Conservation (phyloP, 2,329 filamentous ascomycete species). For the Aspergillus persii region DNA sequence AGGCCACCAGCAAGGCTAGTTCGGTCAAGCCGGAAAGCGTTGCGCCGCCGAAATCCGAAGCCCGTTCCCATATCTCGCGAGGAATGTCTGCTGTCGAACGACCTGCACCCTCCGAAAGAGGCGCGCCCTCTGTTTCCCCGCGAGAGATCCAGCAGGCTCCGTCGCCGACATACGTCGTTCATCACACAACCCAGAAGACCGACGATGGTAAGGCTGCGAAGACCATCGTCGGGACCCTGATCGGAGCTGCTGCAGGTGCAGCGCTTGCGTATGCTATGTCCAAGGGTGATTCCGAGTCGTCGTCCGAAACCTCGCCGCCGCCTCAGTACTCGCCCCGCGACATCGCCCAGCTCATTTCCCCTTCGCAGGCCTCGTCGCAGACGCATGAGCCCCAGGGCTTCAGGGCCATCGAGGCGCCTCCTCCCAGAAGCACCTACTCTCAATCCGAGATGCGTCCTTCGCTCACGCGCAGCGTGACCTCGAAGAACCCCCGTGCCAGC, state of each 20-base stretch:
- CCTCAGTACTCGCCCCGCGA: slow-evolving; percentile 26
- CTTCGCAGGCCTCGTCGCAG: slow-evolving; percentile 23
- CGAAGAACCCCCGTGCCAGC: slow-evolving; percentile 42
- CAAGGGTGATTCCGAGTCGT: slow-evolving; percentile 51
- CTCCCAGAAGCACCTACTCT: slow-evolving; percentile 27
- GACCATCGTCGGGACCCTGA: slow-evolving; percentile 69
- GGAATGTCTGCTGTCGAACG: slow-evolving; percentile 25
- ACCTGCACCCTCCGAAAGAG: slow-evolving; percentile 15
- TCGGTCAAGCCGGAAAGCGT: slow-evolving; percentile 31
- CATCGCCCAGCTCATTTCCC: slow-evolving; percentile 22
- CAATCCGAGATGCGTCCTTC: slow-evolving; percentile 30
- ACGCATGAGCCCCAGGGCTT: slow-evolving; percentile 24
- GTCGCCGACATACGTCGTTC: slow-evolving; percentile 24
- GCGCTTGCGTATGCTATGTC: slow-evolving; percentile 73
- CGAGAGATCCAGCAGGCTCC: slow-evolving; percentile 22
- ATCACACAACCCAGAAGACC: slow-evolving; percentile 26
- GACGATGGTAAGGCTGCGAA: slow-evolving; percentile 51
- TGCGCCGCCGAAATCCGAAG: slow-evolving; percentile 28
- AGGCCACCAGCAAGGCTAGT: slow-evolving; percentile 27
- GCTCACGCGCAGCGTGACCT: slow-evolving; percentile 34
- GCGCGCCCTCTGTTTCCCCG: slow-evolving; percentile 18
- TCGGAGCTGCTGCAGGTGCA: slow-evolving; percentile 76
- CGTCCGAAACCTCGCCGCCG: slow-evolving; percentile 22
- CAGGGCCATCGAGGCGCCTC: slow-evolving; percentile 34
- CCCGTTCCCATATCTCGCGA: slow-evolving; percentile 29